Percentiles rank a stretch among this genome's conserved stretches.
Conservation (phyloP, 2,329 filamentous ascomycete species). For the Kalmusia sp. region DNA sequence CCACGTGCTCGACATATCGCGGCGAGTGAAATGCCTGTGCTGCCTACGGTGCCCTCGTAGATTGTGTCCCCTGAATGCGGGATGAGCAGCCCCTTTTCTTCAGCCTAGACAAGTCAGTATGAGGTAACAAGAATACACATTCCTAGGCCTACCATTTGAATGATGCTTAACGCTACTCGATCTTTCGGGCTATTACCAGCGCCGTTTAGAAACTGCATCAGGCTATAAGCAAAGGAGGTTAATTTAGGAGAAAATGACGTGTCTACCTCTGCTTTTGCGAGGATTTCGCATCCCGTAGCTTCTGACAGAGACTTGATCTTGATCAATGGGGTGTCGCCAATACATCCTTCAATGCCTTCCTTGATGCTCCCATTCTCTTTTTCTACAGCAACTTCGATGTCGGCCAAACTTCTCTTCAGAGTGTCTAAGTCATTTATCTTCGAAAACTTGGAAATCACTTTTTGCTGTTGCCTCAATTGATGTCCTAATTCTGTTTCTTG, state of each 20-base stretch:
- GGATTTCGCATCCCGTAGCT: constrained; percentile 85
- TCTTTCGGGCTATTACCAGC: constrained; percentile 95
- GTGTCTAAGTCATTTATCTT: constrained; percentile 32
- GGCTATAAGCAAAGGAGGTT: constrained; percentile 1
- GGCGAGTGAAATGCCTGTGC: constrained; percentile 93
- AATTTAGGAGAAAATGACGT: neutral
- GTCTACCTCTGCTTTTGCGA: constrained; percentile 84
- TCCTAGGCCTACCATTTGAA: constrained; percentile 60
- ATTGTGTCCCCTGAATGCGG: constrained; percentile 90
- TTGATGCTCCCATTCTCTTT: constrained; percentile 57
- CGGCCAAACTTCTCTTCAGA: constrained; percentile 31
- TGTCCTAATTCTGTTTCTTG: constrained; percentile 31
- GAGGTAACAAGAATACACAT: neutral
- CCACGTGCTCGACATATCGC: constrained; percentile 86
- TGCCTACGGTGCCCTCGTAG: constrained; percentile 96
- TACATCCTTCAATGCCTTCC: constrained; percentile 86
- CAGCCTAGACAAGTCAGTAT: constrained; percentile 62
- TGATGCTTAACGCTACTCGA: constrained; percentile 90
- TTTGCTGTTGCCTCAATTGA: constrained; percentile 28
- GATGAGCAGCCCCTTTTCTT: constrained; percentile 75
- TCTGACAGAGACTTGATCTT: constrained; percentile 84
- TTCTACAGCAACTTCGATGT: constrained; percentile 22
- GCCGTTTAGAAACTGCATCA: constrained; percentile 80
- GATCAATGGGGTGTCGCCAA: constrained; percentile 91
- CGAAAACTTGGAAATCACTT: constrained; percentile 26